Evolutionary conservation across 768 basidiomycete species (phyloP), one percentile per base, ranked within the genome.

Genomic region (Kwoniella sp.): DNA sequence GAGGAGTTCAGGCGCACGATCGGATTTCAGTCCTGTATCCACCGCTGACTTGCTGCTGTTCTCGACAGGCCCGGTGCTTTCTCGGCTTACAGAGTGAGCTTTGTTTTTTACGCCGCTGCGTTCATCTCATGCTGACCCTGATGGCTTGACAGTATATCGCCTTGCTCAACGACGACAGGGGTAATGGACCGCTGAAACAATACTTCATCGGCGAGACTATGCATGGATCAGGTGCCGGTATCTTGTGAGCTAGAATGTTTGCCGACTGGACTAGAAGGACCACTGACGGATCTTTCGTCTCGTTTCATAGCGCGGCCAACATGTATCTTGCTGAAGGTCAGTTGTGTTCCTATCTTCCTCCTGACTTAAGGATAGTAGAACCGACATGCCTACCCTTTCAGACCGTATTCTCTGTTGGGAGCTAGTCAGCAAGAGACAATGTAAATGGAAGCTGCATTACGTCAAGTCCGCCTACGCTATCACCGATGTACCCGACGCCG

Each of bases 131-230:
- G 55, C 48, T 66, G 45, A 65, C 37, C 1, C 1, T 20, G 8
- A 29, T 12, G 4, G n/a, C 4, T 20, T 23, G 28, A 9, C 52
- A 76, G 65, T 82, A 94, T 77, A 91, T 93, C 65, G 93, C 93
- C 11, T 79, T 97, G 58, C 90, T 93, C 82, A 96, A 97, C 74
- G 92, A 95, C 65, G 75, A 81, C 0, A 83, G 77, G 25, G 94
- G 93, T 0, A 87, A 93, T 72, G 95, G 94, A 0, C 95, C 92
- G 0, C 75, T 97, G 71, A 90, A 92, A 74, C 92, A 95, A 81
- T 98, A 99, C 83, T 99, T 99, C 84, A 82, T 96, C 25, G 96
- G 96, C 4, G 96, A 99, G 84, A 92, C 89, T 74, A 89, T 96
- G 89, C 82, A 83, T 64, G 82, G 80, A 7, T 67, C 79, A 15